Evolutionary conservation across 257 asterid species (phyloP), one percentile per base, ranked within the genome.

Genomic region (Salvia rosmarinus): DNA sequence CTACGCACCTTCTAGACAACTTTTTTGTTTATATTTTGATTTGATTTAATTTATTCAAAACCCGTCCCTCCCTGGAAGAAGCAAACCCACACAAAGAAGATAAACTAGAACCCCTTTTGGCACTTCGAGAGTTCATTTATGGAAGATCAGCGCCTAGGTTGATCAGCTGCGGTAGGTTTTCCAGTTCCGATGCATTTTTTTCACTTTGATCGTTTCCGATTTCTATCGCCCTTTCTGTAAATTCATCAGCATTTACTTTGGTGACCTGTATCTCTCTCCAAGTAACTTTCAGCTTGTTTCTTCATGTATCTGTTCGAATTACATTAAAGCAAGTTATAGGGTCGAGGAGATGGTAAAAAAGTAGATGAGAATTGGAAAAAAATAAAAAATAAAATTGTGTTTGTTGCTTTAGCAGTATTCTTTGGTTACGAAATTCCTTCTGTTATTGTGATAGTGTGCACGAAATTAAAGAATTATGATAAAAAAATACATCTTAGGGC

Each of bases 81-180:
- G 32, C 44, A 37, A 58, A 61, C 5, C 32, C 67, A 5, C 30
- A 16, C 7, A 35, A 58, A 28, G 4, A 57, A 7, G 40, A 37
- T 37, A 37, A 37, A 37, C 0, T 58, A n/a, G 10, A 58, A n/a
- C 37, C n/a, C 14, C 20, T 14, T 13, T 14, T 28, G 21, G 50
- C 54, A 13, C 30, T 9, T 12, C n/a, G 30, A 35, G 47, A 60
- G 49, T 59, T 58, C 46, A 34, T 34, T 59, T 34, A n/a, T 34
- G 67, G 67, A 34, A 60, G 49, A 60, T 14, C 20, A 16, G 49
- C 67, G 49, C 67, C 46, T 16, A 1, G 14, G 6, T 60, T 60
- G 66, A 61, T 61, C 49, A 37, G 30, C 17, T 21, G 47, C 6
- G 67, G 67, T 61, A 19, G 34, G 34, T 37, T 37, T 61, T 37